Percentiles rank a stretch among this genome's conserved stretches.
Evolutionary conservation across 768 basidiomycete species (phyloP).

Genomic region (Daedalea quercina): DNA sequence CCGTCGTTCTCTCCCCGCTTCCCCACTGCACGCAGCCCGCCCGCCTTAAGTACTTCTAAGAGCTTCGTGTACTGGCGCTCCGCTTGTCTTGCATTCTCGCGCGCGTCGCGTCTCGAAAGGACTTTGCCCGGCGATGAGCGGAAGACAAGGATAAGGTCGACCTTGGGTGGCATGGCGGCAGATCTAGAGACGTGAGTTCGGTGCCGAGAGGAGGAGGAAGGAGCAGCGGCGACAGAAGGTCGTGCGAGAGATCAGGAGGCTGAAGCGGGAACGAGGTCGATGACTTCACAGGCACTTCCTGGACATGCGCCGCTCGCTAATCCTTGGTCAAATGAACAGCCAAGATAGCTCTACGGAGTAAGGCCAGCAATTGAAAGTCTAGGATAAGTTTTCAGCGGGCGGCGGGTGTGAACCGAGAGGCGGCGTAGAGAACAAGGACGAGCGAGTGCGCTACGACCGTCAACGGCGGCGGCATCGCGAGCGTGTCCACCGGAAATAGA

Average conservation of each 20-base stretch:
- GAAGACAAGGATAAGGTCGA: constrained; percentile 74
- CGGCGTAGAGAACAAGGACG: no score
- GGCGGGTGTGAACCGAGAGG: no score
- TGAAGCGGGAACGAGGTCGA: not conserved
- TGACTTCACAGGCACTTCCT: not conserved
- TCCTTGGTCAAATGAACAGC: no score
- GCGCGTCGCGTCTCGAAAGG: constrained; percentile 54
- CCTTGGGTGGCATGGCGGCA: constrained; percentile 40
- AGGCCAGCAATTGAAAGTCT: no score
- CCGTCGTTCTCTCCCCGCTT: constrained; percentile 71
- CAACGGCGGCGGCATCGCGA: no score
- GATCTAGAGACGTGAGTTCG: not conserved
- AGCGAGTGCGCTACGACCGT: no score
- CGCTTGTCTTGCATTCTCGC: constrained; percentile 56
- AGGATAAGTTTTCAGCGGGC: no score
- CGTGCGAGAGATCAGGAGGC: not conserved
- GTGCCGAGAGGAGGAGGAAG: not conserved
- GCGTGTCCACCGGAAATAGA: no score
- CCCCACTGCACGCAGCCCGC: constrained; percentile 66
- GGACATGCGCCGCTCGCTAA: no score
- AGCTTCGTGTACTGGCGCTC: constrained; percentile 65
- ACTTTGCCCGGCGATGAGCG: constrained; percentile 42
- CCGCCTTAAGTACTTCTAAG: constrained; percentile 50
- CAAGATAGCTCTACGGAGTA: no score
- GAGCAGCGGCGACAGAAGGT: not conserved